Evolutionary conservation across 768 basidiomycete species (phyloP), one percentile per base, ranked within the genome.

Genomic region (Mycena sanguinolenta): DNA sequence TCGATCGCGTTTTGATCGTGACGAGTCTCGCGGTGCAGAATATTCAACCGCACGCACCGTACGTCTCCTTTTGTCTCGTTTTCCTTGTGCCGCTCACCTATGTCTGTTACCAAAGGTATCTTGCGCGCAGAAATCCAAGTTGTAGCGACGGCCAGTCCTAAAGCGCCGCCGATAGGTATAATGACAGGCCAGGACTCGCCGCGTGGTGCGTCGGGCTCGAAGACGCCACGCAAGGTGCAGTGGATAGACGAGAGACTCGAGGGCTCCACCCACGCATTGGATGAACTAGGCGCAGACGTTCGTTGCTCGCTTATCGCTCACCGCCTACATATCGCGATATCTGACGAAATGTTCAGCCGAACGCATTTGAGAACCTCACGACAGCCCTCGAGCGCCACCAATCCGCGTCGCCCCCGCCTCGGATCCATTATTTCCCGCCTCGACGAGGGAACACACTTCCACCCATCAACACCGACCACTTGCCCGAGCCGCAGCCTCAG

Each of bases 271-370:
- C 84, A 85, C 61, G 84, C 81, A 28, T 79, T 91, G 32, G 90
- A 91, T 73, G 87, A 89, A 77, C 79, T 84, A 53, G 90, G 84
- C 0, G 72, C 85, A 34, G 83, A 90, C 73, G 90, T 91, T 74
- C 39, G 89, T 32, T 27, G n/a, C n/a, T n/a, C n/a, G n/a, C n/a
- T n/a, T n/a, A n/a, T n/a, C n/a, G n/a, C n/a, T n/a, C n/a, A n/a
- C n/a, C n/a, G n/a, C n/a, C n/a, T 38, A 46, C 42, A 54, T 23
- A 17, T 38, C 34, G 10, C 32, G 32, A 34, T 57, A 21, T 39
- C 55, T 63, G 8, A 39, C 49, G 17, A 14, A 10, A 5, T 16
- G n/a, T 9, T 21, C 70, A 89, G 90, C 84, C 85, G 2, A 71
- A 79, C 39, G 83, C 87, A 0, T 89, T 90, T 46, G 80, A 84